phyloP scores from a whole-genome alignment of 2,329 filamentous ascomycete species.

The Pseudogymnoascus sp. region DNA sequence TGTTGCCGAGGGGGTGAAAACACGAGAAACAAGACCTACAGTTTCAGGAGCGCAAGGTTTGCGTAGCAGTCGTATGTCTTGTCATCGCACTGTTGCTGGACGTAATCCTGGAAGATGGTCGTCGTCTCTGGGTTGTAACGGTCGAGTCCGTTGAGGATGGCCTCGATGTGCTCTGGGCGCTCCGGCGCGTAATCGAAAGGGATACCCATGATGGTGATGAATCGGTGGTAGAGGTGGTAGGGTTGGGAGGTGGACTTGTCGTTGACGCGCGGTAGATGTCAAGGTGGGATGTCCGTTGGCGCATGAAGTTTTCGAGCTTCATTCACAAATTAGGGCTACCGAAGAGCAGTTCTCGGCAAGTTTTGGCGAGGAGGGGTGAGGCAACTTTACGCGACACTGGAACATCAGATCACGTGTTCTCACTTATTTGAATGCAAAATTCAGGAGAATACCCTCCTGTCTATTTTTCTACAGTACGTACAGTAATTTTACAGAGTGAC shows the following conservation, averaged over 20 bases:
- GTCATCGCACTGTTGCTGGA: constrained; percentile 89
- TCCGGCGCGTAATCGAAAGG: constrained; percentile 83
- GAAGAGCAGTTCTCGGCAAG: background rate
- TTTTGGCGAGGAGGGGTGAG: background rate
- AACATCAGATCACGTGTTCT: background rate
- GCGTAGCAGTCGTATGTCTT: constrained; percentile 94
- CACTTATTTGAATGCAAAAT: background rate
- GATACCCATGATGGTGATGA: constrained; percentile 24
- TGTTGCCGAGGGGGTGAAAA: background rate
- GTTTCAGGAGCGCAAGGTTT: constrained; percentile 89
- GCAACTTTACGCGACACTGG: background rate
- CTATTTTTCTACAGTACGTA: background rate
- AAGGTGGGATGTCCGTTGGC: constrained; percentile 10
- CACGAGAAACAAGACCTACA: constrained; percentile 59
- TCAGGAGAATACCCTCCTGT: background rate
- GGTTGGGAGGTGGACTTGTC: background rate
- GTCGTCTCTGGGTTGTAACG: constrained; percentile 98
- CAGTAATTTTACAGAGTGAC: background rate
- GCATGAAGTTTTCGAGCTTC: constrained; percentile 10
- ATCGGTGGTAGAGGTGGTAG: background rate
- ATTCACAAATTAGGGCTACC: constrained; percentile 10
- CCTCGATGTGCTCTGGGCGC: constrained; percentile 83
- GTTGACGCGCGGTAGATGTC: constrained; percentile 7
- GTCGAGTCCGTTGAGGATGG: constrained; percentile 94
- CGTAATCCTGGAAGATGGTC: constrained; percentile 85